Conservation (phyloP, 805 yeast genomes). For the Cyberlindnera samutprakarnensis region DNA sequence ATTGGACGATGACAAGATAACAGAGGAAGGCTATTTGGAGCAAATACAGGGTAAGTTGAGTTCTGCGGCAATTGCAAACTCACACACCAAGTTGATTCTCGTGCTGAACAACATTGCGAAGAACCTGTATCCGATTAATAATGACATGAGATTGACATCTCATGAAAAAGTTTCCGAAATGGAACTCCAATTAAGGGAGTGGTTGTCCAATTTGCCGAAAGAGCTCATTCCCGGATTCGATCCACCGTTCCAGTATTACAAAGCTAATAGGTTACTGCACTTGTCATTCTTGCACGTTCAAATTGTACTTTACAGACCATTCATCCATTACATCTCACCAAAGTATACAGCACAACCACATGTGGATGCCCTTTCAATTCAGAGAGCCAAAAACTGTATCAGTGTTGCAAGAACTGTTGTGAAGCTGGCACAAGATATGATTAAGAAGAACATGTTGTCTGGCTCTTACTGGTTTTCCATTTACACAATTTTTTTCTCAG, state of each 20-base stretch:
- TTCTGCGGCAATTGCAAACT: conserved; percentile 75
- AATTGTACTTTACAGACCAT: conserved; percentile 78
- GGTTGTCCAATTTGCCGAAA: conserved; percentile 65
- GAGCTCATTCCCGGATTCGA: conserved; percentile 67
- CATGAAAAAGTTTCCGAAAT: conserved; percentile 44
- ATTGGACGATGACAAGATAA: conserved; percentile 80
- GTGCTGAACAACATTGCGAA: conserved; percentile 63
- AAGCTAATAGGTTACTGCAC: conserved; percentile 70
- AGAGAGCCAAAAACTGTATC: conserved; percentile 76
- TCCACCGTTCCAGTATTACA: conserved; percentile 54
- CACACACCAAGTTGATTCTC: conserved; percentile 69
- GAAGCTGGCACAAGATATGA: conserved; percentile 73
- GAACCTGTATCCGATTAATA: conserved; percentile 62
- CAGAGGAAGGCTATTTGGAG: conserved; percentile 48
- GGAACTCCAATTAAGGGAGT: conserved; percentile 60
- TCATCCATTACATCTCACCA: conserved; percentile 73
- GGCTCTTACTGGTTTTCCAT: conserved; percentile 92
- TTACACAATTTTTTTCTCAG: conserved; percentile 71
- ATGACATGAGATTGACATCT: conserved; percentile 17
- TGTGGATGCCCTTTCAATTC: conserved; percentile 54
- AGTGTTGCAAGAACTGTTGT: conserved; percentile 80
- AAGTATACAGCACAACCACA: conserved; percentile 29
- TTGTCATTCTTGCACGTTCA: conserved; percentile 70
- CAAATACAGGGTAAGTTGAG: conserved; percentile 49
- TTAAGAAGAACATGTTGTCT: conserved; percentile 56